Conservation (phyloP, 164 flowering plant species). For the Platanus orientalis region DNA sequence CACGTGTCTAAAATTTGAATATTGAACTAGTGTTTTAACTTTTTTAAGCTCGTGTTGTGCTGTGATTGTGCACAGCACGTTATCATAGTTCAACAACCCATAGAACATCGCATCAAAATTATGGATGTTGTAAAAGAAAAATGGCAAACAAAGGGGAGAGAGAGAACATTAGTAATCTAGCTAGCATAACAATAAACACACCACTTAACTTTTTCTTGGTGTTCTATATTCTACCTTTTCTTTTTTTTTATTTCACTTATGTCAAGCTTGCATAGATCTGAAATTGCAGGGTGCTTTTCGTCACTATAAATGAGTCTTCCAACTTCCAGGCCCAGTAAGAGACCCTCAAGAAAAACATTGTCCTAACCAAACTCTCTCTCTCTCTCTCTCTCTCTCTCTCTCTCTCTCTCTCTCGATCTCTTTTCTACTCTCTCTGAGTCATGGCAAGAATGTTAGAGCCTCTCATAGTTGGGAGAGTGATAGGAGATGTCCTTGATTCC, state of each 20-base stretch:
- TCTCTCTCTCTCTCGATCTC: not conserved
- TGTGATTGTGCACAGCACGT: too few relatives aligned
- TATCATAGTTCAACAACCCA: too few relatives aligned
- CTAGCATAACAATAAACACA: too few relatives aligned
- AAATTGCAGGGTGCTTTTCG: not conserved
- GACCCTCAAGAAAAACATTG: slow-evolving; percentile 8
- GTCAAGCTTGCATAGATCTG: slow-evolving; percentile 5
- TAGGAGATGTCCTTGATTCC: slow-evolving; percentile 55
- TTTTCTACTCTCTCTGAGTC: not conserved
- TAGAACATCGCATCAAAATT: too few relatives aligned
- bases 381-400: not conserved
- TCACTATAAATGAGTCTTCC: slow-evolving; percentile 21
- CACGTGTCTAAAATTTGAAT: too few relatives aligned
- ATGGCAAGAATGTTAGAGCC: slow-evolving; percentile 49
- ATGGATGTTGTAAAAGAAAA: too few relatives aligned
- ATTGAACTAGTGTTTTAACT: too few relatives aligned
- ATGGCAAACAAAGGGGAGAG: too few relatives aligned
- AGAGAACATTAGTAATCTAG: too few relatives aligned
- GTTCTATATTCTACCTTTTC: slow-evolving; percentile 14
- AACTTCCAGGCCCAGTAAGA: slow-evolving; percentile 21
- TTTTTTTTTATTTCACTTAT: not conserved
- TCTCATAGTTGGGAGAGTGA: slow-evolving; percentile 47
- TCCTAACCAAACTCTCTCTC: slow-evolving; percentile 2
- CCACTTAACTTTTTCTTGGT: slow-evolving; percentile 7
- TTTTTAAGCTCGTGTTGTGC: too few relatives aligned